These are phyloP conservation scores for Saccharomycopsis fibuligera DNA, from an alignment of 805 yeast genomes.

Conservation along the genomic window DNA sequence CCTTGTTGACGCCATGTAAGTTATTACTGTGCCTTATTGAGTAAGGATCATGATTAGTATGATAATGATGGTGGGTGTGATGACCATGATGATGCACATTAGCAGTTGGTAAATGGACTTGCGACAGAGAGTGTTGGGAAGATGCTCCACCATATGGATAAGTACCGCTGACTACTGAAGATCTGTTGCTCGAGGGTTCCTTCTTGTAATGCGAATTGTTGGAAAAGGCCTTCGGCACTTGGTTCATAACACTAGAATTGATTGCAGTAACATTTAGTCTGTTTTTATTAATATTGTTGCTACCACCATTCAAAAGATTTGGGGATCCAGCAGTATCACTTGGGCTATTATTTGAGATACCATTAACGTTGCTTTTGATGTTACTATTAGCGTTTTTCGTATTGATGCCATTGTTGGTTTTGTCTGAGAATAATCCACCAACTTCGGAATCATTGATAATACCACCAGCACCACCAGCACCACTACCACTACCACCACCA, in stretches of 20 bases:
- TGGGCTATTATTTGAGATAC: neutral
- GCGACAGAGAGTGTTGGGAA: constrained; percentile 5
- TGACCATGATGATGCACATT: constrained; percentile 21
- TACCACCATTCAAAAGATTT: neutral
- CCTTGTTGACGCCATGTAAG: neutral
- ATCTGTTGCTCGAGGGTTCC: constrained; percentile 7
- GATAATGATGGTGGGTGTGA: constrained; percentile 20
- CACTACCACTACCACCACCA: neutral
- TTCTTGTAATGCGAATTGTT: neutral
- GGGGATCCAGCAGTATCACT: neutral
- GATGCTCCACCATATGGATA: neutral
- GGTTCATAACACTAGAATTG: constrained; percentile 1
- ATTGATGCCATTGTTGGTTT: neutral
- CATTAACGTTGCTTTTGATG: neutral
- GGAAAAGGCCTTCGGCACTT: neutral
- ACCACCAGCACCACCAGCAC: neutral
- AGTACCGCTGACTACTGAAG: constrained; percentile 4
- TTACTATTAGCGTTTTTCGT: constrained; percentile 1
- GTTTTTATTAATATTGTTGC: neutral
- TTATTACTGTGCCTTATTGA: constrained; percentile 1
- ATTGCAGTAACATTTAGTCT: neutral
- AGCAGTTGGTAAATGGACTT: constrained; percentile 4
- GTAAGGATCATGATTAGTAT: constrained; percentile 15
- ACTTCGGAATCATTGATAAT: constrained; percentile 2
- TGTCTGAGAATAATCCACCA: neutral